Conservation (phyloP, 108 stramenopile genomes). For the Thalassiosira profunda region DNA sequence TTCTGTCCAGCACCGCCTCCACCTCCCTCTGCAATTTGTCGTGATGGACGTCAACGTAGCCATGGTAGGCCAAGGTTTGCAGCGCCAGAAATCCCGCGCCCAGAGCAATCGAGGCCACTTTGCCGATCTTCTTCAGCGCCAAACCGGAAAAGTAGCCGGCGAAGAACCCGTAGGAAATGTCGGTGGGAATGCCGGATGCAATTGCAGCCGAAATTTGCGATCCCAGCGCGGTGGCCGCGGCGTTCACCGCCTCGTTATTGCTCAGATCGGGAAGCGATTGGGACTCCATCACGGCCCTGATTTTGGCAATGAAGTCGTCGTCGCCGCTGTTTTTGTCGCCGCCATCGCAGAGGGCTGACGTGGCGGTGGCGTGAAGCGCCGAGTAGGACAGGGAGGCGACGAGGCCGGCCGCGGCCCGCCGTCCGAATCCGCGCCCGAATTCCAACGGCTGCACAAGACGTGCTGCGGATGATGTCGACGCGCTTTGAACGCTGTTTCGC, state of each 20-base stretch:
- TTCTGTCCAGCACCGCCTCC: conserved; percentile 39
- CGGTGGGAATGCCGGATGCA: conserved; percentile 55
- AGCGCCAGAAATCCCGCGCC: conserved; percentile 73
- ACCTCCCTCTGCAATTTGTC: conserved; percentile 50
- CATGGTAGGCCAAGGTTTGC: conserved; percentile 65
- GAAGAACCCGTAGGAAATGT: conserved; percentile 77
- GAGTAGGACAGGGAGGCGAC: background rate
- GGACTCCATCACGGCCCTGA: conserved; percentile 30
- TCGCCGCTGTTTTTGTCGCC: background rate
- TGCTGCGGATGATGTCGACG: background rate
- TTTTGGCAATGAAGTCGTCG: conserved; percentile 28
- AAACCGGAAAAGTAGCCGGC: conserved; percentile 74
- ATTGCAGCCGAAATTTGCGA: conserved; percentile 36
- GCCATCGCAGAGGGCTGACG: conserved; percentile 10
- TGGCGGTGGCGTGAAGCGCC: background rate
- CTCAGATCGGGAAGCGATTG: background rate
- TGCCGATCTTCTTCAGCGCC: conserved; percentile 77
- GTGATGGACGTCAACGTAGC: conserved; percentile 81
- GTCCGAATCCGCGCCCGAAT: background rate
- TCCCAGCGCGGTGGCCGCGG: background rate
- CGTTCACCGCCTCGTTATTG: background rate
- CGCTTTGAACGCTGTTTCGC: background rate
- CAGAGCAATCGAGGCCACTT: conserved; percentile 61
- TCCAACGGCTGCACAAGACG: background rate
- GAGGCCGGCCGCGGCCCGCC: background rate